Evolutionary conservation across 2,329 filamentous ascomycete genomes (phyloP), one percentile per base, ranked within the genome.

Genomic region (Epichloe festucae): DNA sequence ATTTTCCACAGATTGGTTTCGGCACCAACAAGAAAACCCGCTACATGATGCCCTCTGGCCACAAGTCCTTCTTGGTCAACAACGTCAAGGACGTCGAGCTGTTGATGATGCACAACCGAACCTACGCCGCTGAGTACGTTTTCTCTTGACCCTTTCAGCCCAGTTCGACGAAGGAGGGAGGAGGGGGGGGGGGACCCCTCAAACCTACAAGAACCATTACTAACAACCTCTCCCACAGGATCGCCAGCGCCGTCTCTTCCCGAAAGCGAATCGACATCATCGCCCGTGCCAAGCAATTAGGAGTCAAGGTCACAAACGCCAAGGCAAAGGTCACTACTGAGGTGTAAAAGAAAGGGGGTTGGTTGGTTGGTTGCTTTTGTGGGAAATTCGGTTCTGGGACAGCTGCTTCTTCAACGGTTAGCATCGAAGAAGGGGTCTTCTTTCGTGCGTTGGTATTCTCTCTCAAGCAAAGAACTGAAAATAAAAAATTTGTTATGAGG

Each of bases 41-140:
- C 70, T 91, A 94, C 82, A 85, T 97, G 85, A 95, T 89, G 81
- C 93, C 93, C 72, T 95, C 89, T 67, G 93, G 93, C 77, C 91
- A 97, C 87, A 97, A 96, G 85, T 88, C 91, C 62, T 98, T 98
- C 87, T 84, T 97, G 70, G 93, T 98, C 78, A 89, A 85, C 85
- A 98, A 98, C 82, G 74, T 82, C 74, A 82, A 85, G 72, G 93
- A 98, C 66, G 85, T 98, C 69, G 91, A 98, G 75, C 86, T 98
- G 59, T 85, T 98, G 69, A 81, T 98, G 67, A 98, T 98, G 93
- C 93, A 98, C 87, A 97, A 97, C 88, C 85, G 86, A 73, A 95
- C 89, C 75, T 96, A 88, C 77, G 93, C 93, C 72, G 93, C 93
- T 71, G 93, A 98, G 90, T 96, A 89, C 66, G 89, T 82, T 7